phyloP scores from a whole-genome alignment of 768 basidiomycete genomes.

The Boletus sensibilis region DNA sequence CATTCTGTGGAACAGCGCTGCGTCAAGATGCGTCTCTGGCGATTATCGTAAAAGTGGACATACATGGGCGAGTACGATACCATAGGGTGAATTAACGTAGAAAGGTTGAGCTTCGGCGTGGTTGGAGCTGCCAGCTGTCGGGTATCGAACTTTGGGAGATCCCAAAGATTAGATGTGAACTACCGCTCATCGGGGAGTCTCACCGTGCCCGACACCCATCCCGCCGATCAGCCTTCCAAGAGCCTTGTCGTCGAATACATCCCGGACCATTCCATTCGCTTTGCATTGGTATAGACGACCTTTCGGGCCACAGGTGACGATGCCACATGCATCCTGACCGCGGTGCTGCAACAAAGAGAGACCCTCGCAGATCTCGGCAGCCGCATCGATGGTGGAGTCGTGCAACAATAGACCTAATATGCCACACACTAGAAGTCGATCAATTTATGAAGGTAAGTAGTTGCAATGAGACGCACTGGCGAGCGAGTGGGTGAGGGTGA shows the following conservation, averaged over 20 bases:
- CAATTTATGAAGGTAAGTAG: background rate
- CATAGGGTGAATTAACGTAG: slow-evolving; percentile 99
- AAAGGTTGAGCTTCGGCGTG: slow-evolving; percentile 98
- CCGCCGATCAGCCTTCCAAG: slow-evolving; percentile 79
- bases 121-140: slow-evolving; percentile 95
- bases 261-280: slow-evolving; percentile 98
- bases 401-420: slow-evolving; percentile 86
- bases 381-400: slow-evolving; percentile 71
- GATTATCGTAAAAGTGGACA: slow-evolving; percentile 27
- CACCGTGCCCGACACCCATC: slow-evolving; percentile 98
- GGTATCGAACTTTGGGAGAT: slow-evolving; percentile 76
- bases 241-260: slow-evolving; percentile 84
- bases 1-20: slow-evolving; percentile 63
- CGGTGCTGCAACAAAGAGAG: slow-evolving; percentile 95
- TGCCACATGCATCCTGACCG: slow-evolving; percentile 97
- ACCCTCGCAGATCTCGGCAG: slow-evolving; percentile 89
- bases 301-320: slow-evolving; percentile 93
- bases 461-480: slow-evolving; percentile 29
- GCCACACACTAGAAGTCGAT: slow-evolving; percentile 70
- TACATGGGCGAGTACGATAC: slow-evolving; percentile 97
- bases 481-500: slow-evolving; percentile 6
- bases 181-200: slow-evolving; percentile 17
- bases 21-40: background rate
- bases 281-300: slow-evolving; percentile 98
- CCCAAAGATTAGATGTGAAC: slow-evolving; percentile 13